A percentile compares a stretch with the other conserved stretches of the same genome.
phyloP scores from a whole-genome alignment of 2,329 filamentous ascomycete species.

The Nemania sp. region DNA sequence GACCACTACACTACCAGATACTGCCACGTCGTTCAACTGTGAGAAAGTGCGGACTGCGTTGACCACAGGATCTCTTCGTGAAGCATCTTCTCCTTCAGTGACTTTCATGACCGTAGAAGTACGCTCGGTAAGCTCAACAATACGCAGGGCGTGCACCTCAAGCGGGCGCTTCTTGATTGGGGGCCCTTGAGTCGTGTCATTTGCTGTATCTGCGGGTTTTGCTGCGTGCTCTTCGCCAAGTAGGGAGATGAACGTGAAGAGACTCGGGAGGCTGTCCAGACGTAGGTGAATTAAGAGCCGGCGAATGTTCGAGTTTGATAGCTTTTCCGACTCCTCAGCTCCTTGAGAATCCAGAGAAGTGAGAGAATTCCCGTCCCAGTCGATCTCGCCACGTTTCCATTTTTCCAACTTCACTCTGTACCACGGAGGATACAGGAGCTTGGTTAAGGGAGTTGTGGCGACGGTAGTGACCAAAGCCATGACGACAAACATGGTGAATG shows the following conservation, averaged over 20 bases:
- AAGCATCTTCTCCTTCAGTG: constrained; percentile 75
- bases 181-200: constrained; percentile 32
- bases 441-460: constrained; percentile 69
- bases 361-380: constrained; percentile 73
- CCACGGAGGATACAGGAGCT: constrained; percentile 70
- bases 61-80: constrained; percentile 77
- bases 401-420: constrained; percentile 73
- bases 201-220: constrained; percentile 28
- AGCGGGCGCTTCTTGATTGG: constrained; percentile 53
- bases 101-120: constrained; percentile 95
- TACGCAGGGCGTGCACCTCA: constrained; percentile 80
- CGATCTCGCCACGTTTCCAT: constrained; percentile 67
- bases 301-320: constrained; percentile 51
- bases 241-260: constrained; percentile 81
- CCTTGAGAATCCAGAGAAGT: constrained; percentile 46
- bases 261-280: constrained; percentile 78
- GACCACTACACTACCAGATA: constrained; percentile 79
- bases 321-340: constrained; percentile 37
- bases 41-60: constrained; percentile 91
- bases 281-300: constrained; percentile 80
- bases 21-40: constrained; percentile 78
- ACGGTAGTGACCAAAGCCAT: constrained; percentile 82
- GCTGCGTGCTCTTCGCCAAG: constrained; percentile 58
- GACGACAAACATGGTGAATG: constrained; percentile 80
- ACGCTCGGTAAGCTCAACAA: constrained; percentile 87